Evolutionary conservation across 208 protist genomes (phyloP), one percentile per base, ranked within the genome.

Genomic region (Leishmania turanica): DNA sequence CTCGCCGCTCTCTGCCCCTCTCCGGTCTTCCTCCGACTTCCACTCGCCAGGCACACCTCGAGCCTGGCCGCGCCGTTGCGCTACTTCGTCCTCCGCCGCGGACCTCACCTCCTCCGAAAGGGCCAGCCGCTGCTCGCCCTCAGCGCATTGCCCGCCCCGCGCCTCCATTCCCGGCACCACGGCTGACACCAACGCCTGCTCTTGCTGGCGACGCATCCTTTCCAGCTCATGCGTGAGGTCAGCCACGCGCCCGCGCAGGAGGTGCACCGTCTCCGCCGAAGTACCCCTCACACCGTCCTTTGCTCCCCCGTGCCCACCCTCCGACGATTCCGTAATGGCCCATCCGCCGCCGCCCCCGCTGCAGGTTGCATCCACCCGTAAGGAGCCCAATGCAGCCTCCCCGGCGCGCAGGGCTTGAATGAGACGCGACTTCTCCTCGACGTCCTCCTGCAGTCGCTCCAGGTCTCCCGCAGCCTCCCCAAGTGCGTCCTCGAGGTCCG

Each of bases 151-250:
- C 31, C 85, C 79, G 27, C 80, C 78, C 24, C 88, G 49, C 62
- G 84, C 81, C 76, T 89, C 78, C 87, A 90, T 89, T 27, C 77
- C 79, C 8, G 80, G 80, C 74, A 84, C 64, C 78, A 83, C 66
- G 45, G 65, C 60, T n/a, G 73, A 62, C 19, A 64, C 66, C 47
- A 27, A 60, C 47, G 47, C 37, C 13, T 0, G 3, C 24, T 45
- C 37, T 9, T 65, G 74, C 51, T n/a, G 65, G 1, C n/a, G 37
- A 2, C 78, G 60, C 65, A 79, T 70, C 65, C 64, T 62, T 9
- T 66, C 56, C 31, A 86, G 65, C 51, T 82, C 72, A 3, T 72
- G 64, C 9, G 56, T 79, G 47, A 82, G 58, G 31, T 82, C 82
- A 13, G 8, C 53, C 73, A 82, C 64, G 45, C 75, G 76, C 1